phyloP scores from a whole-genome alignment of 2,329 filamentous ascomycete genomes.

The Epichloe gansuensis region DNA sequence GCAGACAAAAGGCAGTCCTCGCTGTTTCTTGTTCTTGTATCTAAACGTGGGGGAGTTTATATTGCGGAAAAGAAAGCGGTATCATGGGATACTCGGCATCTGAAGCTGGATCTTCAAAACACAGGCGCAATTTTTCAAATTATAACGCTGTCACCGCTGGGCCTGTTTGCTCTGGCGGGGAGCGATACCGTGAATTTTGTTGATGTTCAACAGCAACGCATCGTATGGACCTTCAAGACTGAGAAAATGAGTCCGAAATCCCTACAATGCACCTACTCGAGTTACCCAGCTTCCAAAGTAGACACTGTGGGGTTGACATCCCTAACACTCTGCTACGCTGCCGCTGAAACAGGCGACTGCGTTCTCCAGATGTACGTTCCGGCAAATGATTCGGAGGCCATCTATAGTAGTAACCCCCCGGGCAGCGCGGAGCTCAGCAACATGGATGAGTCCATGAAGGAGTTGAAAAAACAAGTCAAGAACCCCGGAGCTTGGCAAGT shows the following conservation, averaged over 20 bases:
- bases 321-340: conserved; percentile 52
- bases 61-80: conserved; percentile 13
- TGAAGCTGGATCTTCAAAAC: conserved; percentile 30
- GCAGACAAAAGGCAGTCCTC: not conserved
- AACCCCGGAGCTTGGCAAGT: conserved; percentile 55
- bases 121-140: conserved; percentile 39
- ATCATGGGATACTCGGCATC: conserved; percentile 37
- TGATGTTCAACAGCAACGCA: conserved; percentile 27
- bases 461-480: conserved; percentile 40
- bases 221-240: conserved; percentile 50
- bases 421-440: conserved; percentile 31
- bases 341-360: conserved; percentile 45
- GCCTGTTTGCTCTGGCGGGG: conserved; percentile 48
- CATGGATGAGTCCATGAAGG: conserved; percentile 37
- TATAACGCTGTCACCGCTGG: conserved; percentile 43
- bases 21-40: conserved; percentile 1
- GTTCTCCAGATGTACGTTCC: conserved; percentile 52
- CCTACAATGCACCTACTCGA: conserved; percentile 45
- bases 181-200: conserved; percentile 45
- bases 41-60: conserved; percentile 3
- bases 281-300: conserved; percentile 29
- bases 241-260: conserved; percentile 45
- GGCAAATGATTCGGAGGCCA: conserved; percentile 36
- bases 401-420: conserved; percentile 38
- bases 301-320: conserved; percentile 44